Percentiles rank a stretch among this genome's conserved stretches.
These are phyloP conservation scores for Suillus discolor DNA, from an alignment of 768 basidiomycete species.

Conservation along the genomic window DNA sequence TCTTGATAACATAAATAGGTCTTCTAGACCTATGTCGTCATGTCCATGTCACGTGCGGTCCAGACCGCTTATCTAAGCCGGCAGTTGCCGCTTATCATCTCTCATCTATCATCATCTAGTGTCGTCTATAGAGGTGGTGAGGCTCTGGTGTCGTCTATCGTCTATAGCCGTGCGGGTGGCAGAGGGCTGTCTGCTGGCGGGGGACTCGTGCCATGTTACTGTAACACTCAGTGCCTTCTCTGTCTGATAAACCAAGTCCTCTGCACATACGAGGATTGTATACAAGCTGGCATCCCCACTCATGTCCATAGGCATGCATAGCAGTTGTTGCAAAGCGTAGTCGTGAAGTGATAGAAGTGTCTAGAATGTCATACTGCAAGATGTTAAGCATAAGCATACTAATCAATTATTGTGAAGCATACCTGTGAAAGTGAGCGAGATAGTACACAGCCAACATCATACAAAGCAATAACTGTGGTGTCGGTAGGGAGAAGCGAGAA, in stretches of 20 bases:
- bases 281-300: conserved; percentile 29
- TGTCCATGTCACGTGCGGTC: no score
- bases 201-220: no score
- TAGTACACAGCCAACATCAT: conserved; percentile 41
- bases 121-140: no score
- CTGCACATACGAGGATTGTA: conserved; percentile 29
- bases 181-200: no score
- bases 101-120: no score
- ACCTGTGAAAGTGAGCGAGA: conserved; percentile 28
- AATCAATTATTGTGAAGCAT: conserved; percentile 6
- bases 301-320: conserved; percentile 43
- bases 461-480: conserved; percentile 27
- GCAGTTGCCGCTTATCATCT: no score
- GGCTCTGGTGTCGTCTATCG: no score
- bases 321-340: conserved; percentile 36
- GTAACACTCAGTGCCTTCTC: conserved; percentile 15
- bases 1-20: no score
- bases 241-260: conserved; percentile 14
- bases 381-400: background rate
- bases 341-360: conserved; percentile 13
- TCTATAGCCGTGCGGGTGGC: no score
- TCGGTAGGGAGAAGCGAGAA: conserved; percentile 29
- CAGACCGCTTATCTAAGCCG: no score
- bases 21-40: no score
- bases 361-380: background rate